Evolutionary conservation across 2,329 filamentous ascomycete genomes (phyloP), one percentile per base, ranked within the genome.

Genomic region (Arthroderma sp.): DNA sequence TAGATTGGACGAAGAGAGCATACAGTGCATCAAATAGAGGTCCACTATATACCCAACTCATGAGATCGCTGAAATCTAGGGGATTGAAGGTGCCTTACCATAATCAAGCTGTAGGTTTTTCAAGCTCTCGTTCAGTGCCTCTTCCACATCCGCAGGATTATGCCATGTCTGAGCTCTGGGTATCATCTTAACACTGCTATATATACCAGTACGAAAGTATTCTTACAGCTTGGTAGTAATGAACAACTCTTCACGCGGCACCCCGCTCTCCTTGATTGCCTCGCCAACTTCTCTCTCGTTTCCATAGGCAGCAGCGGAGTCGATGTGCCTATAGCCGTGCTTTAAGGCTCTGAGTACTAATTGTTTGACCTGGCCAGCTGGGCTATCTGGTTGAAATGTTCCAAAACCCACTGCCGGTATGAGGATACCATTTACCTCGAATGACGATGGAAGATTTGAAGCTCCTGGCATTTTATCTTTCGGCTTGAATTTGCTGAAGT

Each of bases 231-330:
- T 83, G 5, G 77, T 78, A 2, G 75, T 78, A 51, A 83, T 68
- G 61, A 82, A 83, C 49, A 83, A 64, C 43, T 82, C 70, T 40
- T 75, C 65, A 42, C 80, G 71, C 47, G 79, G 78, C n/a, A 83
- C 70, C 38, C 80, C 72, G 28, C 75, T 75, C 49, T 79, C 72
- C 51, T 69, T 73, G 56, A 83, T 77, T 22, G 75, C 81, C 50
- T 71, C 64, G 9, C 78, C 81, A 0, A 82, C 78, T 44, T 80
- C 77, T 46, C 70, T 70, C 59, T 83, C 80, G 47, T 80, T 84
- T 46, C 70, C 68, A 57, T 81, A 81, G 57, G 63, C 66, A 34
- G 40, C 33, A 4, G 69, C 69, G 0, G 69, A 70, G 49, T 74
- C 73, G 46, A 77, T 74, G 51, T 75, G 72, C 22, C 70, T 58